These are phyloP conservation scores for Cryptococcus floricola DNA, from an alignment of 1,284 basidiomycete species.

Conservation along the genomic window DNA sequence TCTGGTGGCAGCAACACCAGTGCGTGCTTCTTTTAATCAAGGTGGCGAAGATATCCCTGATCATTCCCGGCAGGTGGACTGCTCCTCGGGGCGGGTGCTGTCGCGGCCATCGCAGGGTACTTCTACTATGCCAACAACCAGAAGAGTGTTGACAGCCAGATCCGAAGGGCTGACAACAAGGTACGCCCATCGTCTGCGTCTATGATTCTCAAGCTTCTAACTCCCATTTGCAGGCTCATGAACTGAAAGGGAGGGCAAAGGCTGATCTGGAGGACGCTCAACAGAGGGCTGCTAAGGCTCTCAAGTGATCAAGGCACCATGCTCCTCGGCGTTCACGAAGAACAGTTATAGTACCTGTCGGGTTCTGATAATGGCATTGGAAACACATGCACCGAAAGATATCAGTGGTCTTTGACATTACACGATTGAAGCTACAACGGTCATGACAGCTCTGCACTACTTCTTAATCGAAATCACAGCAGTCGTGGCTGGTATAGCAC, in stretches of 20 bases:
- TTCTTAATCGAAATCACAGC: neutral
- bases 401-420: no score
- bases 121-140: slow-evolving; percentile 18
- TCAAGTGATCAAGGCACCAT: slow-evolving; percentile 7
- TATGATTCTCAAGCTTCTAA: neutral
- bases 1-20: neutral
- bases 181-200: slow-evolving; percentile 2
- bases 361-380: no score
- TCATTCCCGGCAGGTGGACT: slow-evolving; percentile 10
- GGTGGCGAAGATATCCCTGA: neutral
- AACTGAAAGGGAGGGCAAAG: slow-evolving; percentile 28
- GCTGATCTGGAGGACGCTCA: neutral
- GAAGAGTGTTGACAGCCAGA: slow-evolving; percentile 8
- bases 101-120: slow-evolving; percentile 21
- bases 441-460: no score
- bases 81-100: slow-evolving; percentile 18
- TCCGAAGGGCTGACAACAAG: slow-evolving; percentile 8
- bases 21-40: neutral
- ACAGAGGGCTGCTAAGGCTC: slow-evolving; percentile 7
- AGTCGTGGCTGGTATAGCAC: slow-evolving; percentile 5
- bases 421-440: no score
- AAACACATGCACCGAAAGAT: no score
- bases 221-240: slow-evolving; percentile 5
- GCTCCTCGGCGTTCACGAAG: no score
- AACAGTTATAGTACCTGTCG: no score